Percentiles rank a stretch among this genome's conserved stretches.
phyloP scores from a whole-genome alignment of 306 rosid species.

The Pterocarpus santalinus region DNA sequence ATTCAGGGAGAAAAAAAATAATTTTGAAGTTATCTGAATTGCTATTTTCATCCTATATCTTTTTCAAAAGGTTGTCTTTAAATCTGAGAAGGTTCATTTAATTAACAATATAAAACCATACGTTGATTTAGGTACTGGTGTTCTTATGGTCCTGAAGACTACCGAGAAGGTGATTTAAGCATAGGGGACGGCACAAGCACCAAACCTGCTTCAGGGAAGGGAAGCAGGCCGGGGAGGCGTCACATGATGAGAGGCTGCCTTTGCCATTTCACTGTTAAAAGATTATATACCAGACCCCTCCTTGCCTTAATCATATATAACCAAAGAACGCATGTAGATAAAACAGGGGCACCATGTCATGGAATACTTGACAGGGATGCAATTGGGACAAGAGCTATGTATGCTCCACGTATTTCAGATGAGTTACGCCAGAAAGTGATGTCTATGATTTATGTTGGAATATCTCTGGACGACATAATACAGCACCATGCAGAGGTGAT shows the following conservation, averaged over 20 bases:
- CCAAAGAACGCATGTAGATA: conserved; percentile 79
- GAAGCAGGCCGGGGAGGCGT: conserved; percentile 89
- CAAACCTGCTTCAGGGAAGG: conserved; percentile 83
- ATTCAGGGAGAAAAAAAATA: neutral
- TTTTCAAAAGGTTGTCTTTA: conserved; percentile 7
- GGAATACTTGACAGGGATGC: conserved; percentile 78
- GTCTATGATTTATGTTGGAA: conserved; percentile 77
- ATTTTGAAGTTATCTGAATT: conserved; percentile 5
- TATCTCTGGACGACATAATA: conserved; percentile 71
- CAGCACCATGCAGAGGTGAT: conserved; percentile 73
- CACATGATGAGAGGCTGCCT: conserved; percentile 93
- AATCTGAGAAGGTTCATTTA: conserved; percentile 24
- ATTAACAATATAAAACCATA: neutral
- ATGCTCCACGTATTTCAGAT: conserved; percentile 83
- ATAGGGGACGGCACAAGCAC: conserved; percentile 53
- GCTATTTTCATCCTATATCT: conserved; percentile 2
- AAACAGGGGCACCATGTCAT: conserved; percentile 81
- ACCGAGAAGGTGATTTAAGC: conserved; percentile 62
- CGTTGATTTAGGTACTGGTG: conserved; percentile 76
- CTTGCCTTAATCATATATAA: conserved; percentile 79
- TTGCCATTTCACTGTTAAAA: conserved; percentile 84
- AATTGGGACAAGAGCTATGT: conserved; percentile 90
- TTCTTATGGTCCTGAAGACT: conserved; percentile 92
- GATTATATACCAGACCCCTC: conserved; percentile 69
- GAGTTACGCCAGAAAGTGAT: conserved; percentile 85